Base-by-base conservation (phyloP, 2,329 filamentous ascomycete genomes). In the Fusarium sp. region DNA sequence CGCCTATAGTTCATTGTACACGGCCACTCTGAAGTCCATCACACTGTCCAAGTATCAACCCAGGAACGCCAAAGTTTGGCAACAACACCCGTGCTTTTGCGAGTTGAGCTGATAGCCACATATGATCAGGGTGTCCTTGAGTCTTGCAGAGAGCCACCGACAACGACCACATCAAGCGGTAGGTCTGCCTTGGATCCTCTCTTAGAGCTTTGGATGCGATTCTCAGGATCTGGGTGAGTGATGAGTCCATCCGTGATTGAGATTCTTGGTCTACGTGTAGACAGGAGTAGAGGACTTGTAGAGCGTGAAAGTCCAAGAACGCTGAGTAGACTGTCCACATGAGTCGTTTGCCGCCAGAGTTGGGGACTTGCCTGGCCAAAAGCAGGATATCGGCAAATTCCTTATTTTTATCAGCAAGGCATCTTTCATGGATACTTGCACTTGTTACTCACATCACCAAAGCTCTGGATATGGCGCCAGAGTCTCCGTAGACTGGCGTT, bases 281-380 rank as follows among this genome's bases (percentile, higher is more conserved):
- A n/a, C 61, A 67, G 0, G 65, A 71, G 18, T 63, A 76, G 0
- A 77, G 29, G 0, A 77, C 61, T 1, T 73, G 65, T 0, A 77
- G 22, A 3, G 75, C 75, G 20, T 77, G 66, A 18, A 71, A 77
- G n/a, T 77, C 75, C 0, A 77, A 40, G 0, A 71, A 57, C 3
- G 75, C 71, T 1, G 71, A 64, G 18, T 76, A 77, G 8, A 77
- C 75, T 0, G 75, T 77, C 75, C 75, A 77, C 57, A 77, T 77
- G 13, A 77, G 65, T 1, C 75, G 70, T n/a, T 77, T 77, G 0
- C 75, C 75, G 0, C 75, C 63, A 0, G 75, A 74, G 1, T 8
- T 25, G 2, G 73, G 45, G 0, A 36, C 35, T 1, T 65, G 60
- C 0, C 65, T 65, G 0, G 75, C 75, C 0, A 77, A 8, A 0